Evolutionary conservation across 2,329 filamentous ascomycete species (phyloP).

Genomic region (Aspergillus sojae): DNA sequence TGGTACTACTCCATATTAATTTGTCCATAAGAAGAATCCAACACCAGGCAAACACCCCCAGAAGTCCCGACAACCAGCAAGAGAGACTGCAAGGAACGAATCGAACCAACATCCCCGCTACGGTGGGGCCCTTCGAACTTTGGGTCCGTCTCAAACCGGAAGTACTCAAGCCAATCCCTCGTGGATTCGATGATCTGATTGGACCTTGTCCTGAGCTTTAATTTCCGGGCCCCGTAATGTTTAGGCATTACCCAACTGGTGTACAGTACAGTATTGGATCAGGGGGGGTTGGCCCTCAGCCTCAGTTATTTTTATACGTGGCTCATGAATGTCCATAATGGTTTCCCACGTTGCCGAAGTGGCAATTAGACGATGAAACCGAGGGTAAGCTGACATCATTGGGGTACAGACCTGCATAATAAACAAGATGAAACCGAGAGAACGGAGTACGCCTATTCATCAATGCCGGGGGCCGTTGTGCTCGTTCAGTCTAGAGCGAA

Average conservation of each 20-base stretch:
- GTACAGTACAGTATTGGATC: not conserved
- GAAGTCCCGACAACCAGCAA: not conserved
- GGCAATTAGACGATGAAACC: not conserved
- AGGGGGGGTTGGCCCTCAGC: not conserved
- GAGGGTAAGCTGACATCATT: not conserved
- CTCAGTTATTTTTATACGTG: not conserved
- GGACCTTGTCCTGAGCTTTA: not conserved
- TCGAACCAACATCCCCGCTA: not conserved
- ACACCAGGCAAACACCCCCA: not conserved
- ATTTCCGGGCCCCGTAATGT: constrained; percentile 2
- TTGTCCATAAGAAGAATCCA: not conserved
- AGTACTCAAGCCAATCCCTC: not conserved
- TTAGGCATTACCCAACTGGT: not conserved
- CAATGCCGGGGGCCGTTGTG: not conserved
- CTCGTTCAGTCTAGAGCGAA: not conserved
- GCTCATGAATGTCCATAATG: not conserved
- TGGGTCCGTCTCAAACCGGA: not conserved
- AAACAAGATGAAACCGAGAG: not conserved
- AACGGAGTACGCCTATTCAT: not conserved
- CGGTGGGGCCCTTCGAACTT: not conserved
- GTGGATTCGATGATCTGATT: not conserved
- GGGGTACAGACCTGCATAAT: not conserved
- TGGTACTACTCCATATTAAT: not conserved
- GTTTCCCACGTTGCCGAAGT: not conserved
- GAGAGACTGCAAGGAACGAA: not conserved